These are phyloP conservation scores for Echites panduratus DNA, from an alignment of 257 asterid genomes.

Conservation along the genomic window DNA sequence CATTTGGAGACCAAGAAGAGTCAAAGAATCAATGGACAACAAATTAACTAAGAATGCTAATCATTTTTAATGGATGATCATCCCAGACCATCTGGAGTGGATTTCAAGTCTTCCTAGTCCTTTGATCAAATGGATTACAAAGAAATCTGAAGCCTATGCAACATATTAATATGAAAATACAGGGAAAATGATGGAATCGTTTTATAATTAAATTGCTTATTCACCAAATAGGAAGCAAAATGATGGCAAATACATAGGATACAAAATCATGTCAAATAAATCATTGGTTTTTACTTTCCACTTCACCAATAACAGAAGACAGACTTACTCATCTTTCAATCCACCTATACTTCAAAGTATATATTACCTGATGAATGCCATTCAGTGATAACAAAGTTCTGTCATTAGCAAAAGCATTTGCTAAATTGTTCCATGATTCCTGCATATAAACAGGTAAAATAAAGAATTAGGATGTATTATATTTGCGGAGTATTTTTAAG, in stretches of 20 bases:
- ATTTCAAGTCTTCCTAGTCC: not conserved
- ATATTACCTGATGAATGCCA: slow-evolving; percentile 73
- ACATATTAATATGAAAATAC: not conserved
- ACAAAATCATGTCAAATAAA: not conserved
- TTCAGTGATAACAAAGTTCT: slow-evolving; percentile 55
- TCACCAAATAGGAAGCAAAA: not conserved
- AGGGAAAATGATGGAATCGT: not conserved
- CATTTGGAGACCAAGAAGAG: not conserved
- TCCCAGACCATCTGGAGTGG: not conserved
- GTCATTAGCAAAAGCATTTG: slow-evolving; percentile 73
- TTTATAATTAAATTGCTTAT: no score
- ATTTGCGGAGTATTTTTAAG: not conserved
- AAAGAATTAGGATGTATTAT: not conserved
- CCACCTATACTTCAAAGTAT: not conserved
- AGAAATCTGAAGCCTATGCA: not conserved
- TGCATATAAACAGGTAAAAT: slow-evolving; percentile 30
- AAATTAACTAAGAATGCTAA: not conserved
- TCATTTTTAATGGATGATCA: not conserved
- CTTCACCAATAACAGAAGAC: not conserved
- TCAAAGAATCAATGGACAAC: not conserved
- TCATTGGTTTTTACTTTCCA: not conserved
- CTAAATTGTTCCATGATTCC: slow-evolving; percentile 81
- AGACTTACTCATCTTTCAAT: not conserved
- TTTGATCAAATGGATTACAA: not conserved
- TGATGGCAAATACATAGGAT: not conserved